Conservation (phyloP, 2,329 filamentous ascomycete genomes). For the Ophiostoma sp. region DNA sequence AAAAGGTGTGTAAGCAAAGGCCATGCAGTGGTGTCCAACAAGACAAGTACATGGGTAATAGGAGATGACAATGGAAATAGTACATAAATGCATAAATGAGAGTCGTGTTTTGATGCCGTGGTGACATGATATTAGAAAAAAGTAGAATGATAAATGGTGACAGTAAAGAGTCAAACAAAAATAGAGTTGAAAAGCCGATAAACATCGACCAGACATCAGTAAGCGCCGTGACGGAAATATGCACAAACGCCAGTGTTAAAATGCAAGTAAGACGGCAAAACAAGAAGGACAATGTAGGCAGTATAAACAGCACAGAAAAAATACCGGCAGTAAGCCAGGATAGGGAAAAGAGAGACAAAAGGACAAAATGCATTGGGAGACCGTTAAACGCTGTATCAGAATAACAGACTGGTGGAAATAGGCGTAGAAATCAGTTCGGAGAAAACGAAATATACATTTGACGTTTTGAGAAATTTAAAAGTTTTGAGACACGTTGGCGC, state of each 20-base stretch:
- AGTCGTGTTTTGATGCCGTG: not conserved
- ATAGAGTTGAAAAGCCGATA: not conserved
- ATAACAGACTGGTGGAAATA: not conserved
- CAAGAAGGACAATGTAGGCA: not conserved
- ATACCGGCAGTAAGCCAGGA: not conserved
- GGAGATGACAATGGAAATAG: not conserved
- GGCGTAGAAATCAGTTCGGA: not conserved
- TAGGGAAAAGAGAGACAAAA: not conserved
- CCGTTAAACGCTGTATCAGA: conserved; percentile 13
- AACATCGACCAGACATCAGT: not conserved
- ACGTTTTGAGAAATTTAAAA: conserved; percentile 45
- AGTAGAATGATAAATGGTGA: not conserved
- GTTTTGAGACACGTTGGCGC: conserved; percentile 92
- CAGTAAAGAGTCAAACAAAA: not conserved
- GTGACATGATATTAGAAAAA: not conserved
- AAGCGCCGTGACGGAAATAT: not conserved
- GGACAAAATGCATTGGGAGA: not conserved
- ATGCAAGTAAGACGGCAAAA: not conserved
- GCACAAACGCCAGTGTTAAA: not conserved
- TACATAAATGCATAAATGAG: not conserved
- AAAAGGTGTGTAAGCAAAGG: not conserved
- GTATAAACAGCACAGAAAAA: not conserved
- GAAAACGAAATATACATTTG: not conserved
- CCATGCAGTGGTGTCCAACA: not conserved
- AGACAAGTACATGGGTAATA: not conserved